phyloP scores from a whole-genome alignment of 2,329 filamentous ascomycete species.

The Endocalyx cinctus region DNA sequence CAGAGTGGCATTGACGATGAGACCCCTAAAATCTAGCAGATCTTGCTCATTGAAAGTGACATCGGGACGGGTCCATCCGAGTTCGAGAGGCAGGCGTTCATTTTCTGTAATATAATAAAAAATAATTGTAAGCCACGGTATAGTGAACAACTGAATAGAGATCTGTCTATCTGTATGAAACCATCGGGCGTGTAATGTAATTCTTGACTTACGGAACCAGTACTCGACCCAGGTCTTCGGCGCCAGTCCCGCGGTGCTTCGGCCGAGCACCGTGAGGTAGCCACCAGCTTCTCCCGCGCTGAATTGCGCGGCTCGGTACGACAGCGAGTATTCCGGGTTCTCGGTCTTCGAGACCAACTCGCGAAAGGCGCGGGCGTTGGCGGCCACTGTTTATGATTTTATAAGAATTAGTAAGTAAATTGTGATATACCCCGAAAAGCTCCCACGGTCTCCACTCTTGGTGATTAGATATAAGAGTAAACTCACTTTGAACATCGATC shows the following conservation, averaged over 20 bases:
- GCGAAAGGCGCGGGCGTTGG: background rate
- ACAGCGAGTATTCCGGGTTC: background rate
- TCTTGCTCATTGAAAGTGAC: background rate
- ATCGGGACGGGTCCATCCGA: background rate
- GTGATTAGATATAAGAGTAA: too few species aligned
- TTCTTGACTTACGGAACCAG: background rate
- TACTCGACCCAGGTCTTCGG: background rate
- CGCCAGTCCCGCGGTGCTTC: too few species aligned
- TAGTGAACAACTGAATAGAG: background rate
- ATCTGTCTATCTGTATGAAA: too few species aligned
- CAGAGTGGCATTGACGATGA: background rate
- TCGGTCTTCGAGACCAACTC: background rate
- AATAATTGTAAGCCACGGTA: background rate
- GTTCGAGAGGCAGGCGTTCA: background rate
- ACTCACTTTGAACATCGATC: conserved; percentile 34
- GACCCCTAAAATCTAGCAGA: background rate
- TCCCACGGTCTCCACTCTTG: too few species aligned
- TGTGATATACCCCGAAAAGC: too few species aligned
- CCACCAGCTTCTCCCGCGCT: background rate
- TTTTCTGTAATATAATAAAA: background rate
- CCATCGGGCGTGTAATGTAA: too few species aligned
- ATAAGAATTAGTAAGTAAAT: too few species aligned
- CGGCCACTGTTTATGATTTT: too few species aligned
- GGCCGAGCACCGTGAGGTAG: background rate
- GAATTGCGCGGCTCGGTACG: background rate